Evolutionary conservation across 768 basidiomycete species (phyloP).

Genomic region (Hypsizygus marmoreus): DNA sequence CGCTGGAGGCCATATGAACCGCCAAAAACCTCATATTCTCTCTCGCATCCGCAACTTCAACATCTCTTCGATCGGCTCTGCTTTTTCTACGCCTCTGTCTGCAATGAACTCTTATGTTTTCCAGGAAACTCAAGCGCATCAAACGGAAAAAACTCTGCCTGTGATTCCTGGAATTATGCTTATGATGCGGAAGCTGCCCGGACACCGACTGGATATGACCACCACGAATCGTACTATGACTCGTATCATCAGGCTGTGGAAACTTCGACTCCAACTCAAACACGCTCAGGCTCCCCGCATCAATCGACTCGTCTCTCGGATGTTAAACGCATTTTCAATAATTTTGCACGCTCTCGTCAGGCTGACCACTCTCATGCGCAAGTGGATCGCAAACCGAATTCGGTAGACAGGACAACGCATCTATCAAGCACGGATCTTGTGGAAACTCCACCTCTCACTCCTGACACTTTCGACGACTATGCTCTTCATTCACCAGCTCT

Average conservation of each 20-base stretch:
- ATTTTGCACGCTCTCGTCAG: constrained; percentile 19
- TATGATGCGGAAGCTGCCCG: constrained; percentile 16
- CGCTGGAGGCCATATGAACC: neutral
- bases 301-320: constrained; percentile 19
- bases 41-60: constrained; percentile 25
- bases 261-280: constrained; percentile 21
- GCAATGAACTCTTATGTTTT: constrained; percentile 13
- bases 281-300: constrained; percentile 20
- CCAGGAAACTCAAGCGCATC: constrained; percentile 9
- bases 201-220: neutral
- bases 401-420: neutral
- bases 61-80: constrained; percentile 21
- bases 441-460: constrained; percentile 28
- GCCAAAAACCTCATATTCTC: constrained; percentile 17
- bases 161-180: constrained; percentile 10
- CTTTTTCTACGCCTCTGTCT: constrained; percentile 21
- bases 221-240: constrained; percentile 5
- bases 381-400: constrained; percentile 2
- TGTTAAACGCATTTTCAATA: constrained; percentile 22
- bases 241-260: constrained; percentile 3
- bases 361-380: constrained; percentile 10
- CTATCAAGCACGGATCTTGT: constrained; percentile 5
- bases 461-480: constrained; percentile 21
- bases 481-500: constrained; percentile 12
- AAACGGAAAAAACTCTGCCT: neutral